Evolutionary conservation across 1,139 yeast species (phyloP).

Genomic region (Debaryomycetaceae sp.): DNA sequence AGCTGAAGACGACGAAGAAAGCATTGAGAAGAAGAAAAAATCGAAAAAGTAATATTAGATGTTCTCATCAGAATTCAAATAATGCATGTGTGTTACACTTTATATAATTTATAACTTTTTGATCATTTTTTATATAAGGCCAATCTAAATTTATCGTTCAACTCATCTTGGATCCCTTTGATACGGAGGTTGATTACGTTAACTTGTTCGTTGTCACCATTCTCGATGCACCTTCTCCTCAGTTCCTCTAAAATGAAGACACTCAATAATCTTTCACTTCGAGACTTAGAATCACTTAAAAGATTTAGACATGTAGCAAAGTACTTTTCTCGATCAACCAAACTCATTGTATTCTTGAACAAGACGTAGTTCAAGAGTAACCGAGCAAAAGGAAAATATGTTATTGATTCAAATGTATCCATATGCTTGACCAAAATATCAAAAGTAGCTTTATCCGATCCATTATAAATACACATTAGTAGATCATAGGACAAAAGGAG

Average conservation of each 20-base stretch:
- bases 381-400: constrained; percentile 15
- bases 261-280: constrained; percentile 19
- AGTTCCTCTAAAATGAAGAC: constrained; percentile 20
- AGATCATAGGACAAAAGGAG: constrained; percentile 11
- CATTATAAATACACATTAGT: not conserved
- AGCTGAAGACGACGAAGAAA: constrained; percentile 58
- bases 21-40: constrained; percentile 43
- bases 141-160: constrained; percentile 15
- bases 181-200: constrained; percentile 22
- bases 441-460: not conserved
- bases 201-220: constrained; percentile 22
- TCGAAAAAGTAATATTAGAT: constrained; percentile 26
- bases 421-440: not conserved
- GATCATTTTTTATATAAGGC: constrained; percentile 3
- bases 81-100: not conserved
- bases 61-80: constrained; percentile 1
- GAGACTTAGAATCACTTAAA: constrained; percentile 12
- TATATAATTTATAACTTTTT: not conserved
- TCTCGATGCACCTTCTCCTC: constrained; percentile 12
- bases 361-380: constrained; percentile 15
- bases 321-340: constrained; percentile 13
- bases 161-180: constrained; percentile 12
- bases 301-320: constrained; percentile 15
- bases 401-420: not conserved
- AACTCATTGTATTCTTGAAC: constrained; percentile 13